A percentile compares a stretch with the other conserved stretches of the same genome.
These are phyloP conservation scores for Aspergillus alliaceus DNA, from an alignment of 2,329 filamentous ascomycete species.

Conservation along the genomic window DNA sequence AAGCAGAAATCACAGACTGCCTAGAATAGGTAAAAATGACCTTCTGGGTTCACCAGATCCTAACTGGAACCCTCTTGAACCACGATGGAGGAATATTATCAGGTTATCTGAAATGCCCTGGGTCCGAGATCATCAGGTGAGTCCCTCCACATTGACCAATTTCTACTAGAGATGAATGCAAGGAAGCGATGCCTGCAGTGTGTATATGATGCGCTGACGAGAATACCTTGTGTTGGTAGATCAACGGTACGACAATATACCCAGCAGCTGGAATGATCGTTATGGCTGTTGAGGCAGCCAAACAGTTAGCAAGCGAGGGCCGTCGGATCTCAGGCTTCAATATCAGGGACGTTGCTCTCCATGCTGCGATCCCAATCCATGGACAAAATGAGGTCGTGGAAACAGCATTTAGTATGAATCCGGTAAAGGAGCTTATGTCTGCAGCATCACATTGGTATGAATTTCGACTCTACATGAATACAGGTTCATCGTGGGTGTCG, in stretches of 20 bases:
- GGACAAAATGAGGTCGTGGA: neutral
- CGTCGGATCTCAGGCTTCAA: neutral
- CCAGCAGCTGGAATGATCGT: neutral
- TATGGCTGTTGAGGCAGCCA: neutral
- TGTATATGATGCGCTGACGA: neutral
- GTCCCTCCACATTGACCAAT: neutral
- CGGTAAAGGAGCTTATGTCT: neutral
- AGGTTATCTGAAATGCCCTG: neutral
- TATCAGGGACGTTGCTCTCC: constrained; percentile 2
- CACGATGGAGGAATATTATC: neutral
- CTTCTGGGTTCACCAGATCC: neutral
- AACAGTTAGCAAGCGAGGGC: neutral
- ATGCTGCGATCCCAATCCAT: neutral
- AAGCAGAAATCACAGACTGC: neutral
- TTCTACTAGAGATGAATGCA: neutral
- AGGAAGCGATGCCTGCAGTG: neutral
- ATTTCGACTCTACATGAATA: constrained; percentile 4
- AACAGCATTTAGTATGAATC: neutral
- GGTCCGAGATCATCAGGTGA: neutral
- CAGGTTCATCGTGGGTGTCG: neutral
- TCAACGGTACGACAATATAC: neutral
- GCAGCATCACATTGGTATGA: constrained; percentile 5
- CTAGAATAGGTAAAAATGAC: neutral
- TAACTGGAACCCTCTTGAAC: neutral
- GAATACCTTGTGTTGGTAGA: neutral